phyloP scores from a whole-genome alignment of 176 grass and related monocot genomes.

The Cenchrus fungigraminus region DNA sequence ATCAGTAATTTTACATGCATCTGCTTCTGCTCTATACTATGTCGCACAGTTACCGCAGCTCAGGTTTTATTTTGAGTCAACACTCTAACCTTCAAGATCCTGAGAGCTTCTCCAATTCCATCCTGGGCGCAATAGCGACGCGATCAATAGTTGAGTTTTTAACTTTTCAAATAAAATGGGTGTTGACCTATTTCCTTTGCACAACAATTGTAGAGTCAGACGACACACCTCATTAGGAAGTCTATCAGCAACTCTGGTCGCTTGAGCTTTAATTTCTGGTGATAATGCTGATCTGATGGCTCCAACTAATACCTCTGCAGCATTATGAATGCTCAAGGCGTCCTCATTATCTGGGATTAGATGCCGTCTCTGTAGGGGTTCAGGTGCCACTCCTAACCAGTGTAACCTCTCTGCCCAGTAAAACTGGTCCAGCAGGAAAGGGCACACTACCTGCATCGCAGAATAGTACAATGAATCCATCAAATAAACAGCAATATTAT shows the following conservation, averaged over 20 bases:
- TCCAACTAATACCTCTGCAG: constrained; percentile 54
- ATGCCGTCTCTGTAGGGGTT: constrained; percentile 61
- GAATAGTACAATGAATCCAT: constrained; percentile 5
- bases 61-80: constrained; percentile 21
- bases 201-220: constrained; percentile 1
- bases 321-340: constrained; percentile 35
- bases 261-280: constrained; percentile 62
- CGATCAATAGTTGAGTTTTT: neutral
- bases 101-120: constrained; percentile 67
- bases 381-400: constrained; percentile 71
- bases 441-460: constrained; percentile 65
- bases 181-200: neutral
- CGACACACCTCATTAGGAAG: constrained; percentile 72
- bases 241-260: constrained; percentile 53
- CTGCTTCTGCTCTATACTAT: neutral
- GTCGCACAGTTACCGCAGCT: neutral
- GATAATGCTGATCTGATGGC: constrained; percentile 66
- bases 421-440: constrained; percentile 90
- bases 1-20: constrained; percentile 5
- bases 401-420: constrained; percentile 91
- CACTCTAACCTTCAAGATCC: constrained; percentile 66
- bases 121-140: constrained; percentile 51
- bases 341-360: constrained; percentile 60
- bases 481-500: neutral
- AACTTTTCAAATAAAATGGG: neutral